These are phyloP conservation scores for Ophiostoma piceae DNA, from an alignment of 2,329 filamentous ascomycete genomes.

Conservation along the genomic window DNA sequence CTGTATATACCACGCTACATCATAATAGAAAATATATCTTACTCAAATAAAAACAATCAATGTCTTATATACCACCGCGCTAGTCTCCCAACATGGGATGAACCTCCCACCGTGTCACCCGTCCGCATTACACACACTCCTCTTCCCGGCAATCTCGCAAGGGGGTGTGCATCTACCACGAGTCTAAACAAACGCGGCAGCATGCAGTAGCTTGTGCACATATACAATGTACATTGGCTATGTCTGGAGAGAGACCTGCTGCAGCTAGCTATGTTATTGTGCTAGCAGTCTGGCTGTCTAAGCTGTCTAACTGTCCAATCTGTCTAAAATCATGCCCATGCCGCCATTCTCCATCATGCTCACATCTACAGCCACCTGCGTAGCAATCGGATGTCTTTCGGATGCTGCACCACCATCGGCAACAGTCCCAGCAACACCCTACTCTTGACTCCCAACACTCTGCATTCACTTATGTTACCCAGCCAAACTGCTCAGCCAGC, in stretches of 20 bases:
- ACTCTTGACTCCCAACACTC: no score
- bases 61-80: neutral
- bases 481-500: neutral
- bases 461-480: no score
- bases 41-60: no score
- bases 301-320: no score
- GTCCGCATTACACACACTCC: conserved; percentile 4
- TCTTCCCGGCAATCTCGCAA: conserved; percentile 12
- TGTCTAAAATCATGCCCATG: neutral
- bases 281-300: no score
- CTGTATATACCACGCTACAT: no score
- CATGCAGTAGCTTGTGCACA: conserved; percentile 14
- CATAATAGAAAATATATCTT: no score
- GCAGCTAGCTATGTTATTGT: neutral
- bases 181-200: conserved; percentile 11
- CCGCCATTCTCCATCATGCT: neutral
- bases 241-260: neutral
- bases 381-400: neutral
- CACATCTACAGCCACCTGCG: neutral
- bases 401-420: neutral
- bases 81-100: neutral
- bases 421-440: no score
- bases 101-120: conserved; percentile 4
- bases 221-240: neutral
- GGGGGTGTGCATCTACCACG: conserved; percentile 1